Evolutionary conservation across 129 eudicot species (phyloP).

Genomic region (Helianthus tuberosus): DNA sequence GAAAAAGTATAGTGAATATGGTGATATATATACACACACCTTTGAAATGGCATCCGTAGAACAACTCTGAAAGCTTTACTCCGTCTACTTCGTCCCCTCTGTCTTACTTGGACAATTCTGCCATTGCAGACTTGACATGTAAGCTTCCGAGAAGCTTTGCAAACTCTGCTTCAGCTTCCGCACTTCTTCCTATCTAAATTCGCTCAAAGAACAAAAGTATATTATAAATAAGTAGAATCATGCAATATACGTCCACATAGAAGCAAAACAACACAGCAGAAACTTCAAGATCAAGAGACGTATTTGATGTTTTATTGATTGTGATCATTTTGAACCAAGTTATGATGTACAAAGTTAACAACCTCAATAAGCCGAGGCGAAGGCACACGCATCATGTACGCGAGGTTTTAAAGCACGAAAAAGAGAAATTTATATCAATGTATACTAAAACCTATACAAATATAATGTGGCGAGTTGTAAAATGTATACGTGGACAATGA

Average conservation of each 20-base stretch:
- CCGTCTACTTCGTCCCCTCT: slow-evolving; percentile 68
- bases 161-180: slow-evolving; percentile 70
- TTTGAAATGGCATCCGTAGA: slow-evolving; percentile 64
- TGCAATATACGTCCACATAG: neutral
- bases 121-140: slow-evolving; percentile 78
- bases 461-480: neutral
- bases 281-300: slow-evolving; percentile 18
- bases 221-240: neutral
- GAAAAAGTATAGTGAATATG: slow-evolving; percentile 1
- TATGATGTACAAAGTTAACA: no score
- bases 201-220: slow-evolving; percentile 24
- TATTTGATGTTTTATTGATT: neutral
- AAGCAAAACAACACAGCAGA: slow-evolving; percentile 7
- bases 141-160: slow-evolving; percentile 70
- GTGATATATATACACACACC: slow-evolving; percentile 38
- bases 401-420: no score
- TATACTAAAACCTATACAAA: no score
- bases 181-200: slow-evolving; percentile 72
- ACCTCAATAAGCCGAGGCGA: no score
- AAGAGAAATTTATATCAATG: no score
- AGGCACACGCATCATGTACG: no score
- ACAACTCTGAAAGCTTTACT: slow-evolving; percentile 63
- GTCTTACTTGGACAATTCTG: slow-evolving; percentile 74
- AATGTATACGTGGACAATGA: slow-evolving; percentile 3
- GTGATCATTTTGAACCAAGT: neutral